Conservation (phyloP, 805 yeast genomes). For the Ogataea minuta region DNA sequence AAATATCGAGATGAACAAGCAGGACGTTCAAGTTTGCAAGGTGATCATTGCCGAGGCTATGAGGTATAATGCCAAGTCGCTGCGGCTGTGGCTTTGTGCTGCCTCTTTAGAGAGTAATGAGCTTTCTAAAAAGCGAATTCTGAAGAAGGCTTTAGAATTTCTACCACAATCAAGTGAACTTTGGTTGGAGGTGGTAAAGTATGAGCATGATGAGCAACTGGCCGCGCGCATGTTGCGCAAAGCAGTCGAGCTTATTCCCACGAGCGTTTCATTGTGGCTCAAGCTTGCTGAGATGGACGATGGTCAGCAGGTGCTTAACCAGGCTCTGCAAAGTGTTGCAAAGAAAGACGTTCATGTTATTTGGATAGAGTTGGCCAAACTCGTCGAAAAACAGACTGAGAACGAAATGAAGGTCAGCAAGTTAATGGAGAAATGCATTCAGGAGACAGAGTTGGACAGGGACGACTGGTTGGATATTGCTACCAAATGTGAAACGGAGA, state of each 20-base stretch:
- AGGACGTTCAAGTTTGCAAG: slow-evolving; percentile 46
- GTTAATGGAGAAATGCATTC: slow-evolving; percentile 47
- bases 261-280: slow-evolving; percentile 64
- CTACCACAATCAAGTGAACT: slow-evolving; percentile 54
- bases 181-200: slow-evolving; percentile 67
- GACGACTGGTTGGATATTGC: slow-evolving; percentile 60
- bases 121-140: slow-evolving; percentile 50
- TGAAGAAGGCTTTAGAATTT: slow-evolving; percentile 69
- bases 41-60: slow-evolving; percentile 66
- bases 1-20: slow-evolving; percentile 58
- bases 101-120: slow-evolving; percentile 59
- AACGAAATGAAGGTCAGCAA: slow-evolving; percentile 45
- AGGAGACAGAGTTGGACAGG: slow-evolving; percentile 39
- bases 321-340: slow-evolving; percentile 56
- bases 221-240: slow-evolving; percentile 53
- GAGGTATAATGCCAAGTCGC: slow-evolving; percentile 50
- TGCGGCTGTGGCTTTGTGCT: slow-evolving; percentile 73
- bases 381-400: slow-evolving; percentile 56
- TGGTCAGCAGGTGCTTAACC: slow-evolving; percentile 54
- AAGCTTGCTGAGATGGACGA: slow-evolving; percentile 50
- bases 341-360: slow-evolving; percentile 48
- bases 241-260: slow-evolving; percentile 69
- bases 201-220: slow-evolving; percentile 53
- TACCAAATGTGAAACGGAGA: slow-evolving; percentile 46
- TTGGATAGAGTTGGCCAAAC: slow-evolving; percentile 68